These are phyloP conservation scores for Penicillium sp. DNA, from an alignment of 2,329 filamentous ascomycete species.

Conservation along the genomic window DNA sequence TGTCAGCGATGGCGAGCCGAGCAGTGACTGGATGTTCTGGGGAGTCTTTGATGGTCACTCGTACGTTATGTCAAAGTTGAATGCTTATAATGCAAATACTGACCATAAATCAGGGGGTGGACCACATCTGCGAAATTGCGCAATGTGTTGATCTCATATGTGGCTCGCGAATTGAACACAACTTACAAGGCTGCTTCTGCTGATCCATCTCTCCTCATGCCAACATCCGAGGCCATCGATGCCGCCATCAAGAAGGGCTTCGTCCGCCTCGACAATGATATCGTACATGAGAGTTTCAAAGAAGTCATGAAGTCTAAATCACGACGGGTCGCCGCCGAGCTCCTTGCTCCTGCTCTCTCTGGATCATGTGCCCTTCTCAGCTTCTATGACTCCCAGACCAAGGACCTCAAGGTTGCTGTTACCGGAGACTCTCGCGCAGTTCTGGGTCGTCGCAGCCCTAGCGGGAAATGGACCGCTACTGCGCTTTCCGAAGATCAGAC, in stretches of 20 bases:
- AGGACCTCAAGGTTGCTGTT: constrained; percentile 87
- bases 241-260: constrained; percentile 91
- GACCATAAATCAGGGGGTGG: constrained; percentile 67
- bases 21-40: constrained; percentile 99
- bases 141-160: constrained; percentile 86
- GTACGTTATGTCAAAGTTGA: constrained; percentile 52
- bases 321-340: constrained; percentile 84
- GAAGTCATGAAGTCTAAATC: constrained; percentile 87
- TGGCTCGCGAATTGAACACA: constrained; percentile 85
- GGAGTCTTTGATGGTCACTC: constrained; percentile 97
- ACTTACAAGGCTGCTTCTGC: constrained; percentile 76
- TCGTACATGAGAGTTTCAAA: constrained; percentile 87
- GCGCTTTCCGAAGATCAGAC: constrained; percentile 92
- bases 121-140: constrained; percentile 95
- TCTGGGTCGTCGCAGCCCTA: constrained; percentile 71
- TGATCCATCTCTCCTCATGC: constrained; percentile 58
- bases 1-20: constrained; percentile 54
- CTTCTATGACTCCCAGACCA: constrained; percentile 87
- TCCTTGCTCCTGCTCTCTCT: constrained; percentile 87
- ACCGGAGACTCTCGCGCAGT: constrained; percentile 96
- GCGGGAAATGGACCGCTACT: constrained; percentile 89
- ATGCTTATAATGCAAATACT: constrained; percentile 1
- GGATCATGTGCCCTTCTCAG: constrained; percentile 96
- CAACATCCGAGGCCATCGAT: constrained; percentile 78
- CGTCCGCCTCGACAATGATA: constrained; percentile 83